phyloP scores from a whole-genome alignment of 2,329 filamentous ascomycete species.

The Verticillium tricorpus region DNA sequence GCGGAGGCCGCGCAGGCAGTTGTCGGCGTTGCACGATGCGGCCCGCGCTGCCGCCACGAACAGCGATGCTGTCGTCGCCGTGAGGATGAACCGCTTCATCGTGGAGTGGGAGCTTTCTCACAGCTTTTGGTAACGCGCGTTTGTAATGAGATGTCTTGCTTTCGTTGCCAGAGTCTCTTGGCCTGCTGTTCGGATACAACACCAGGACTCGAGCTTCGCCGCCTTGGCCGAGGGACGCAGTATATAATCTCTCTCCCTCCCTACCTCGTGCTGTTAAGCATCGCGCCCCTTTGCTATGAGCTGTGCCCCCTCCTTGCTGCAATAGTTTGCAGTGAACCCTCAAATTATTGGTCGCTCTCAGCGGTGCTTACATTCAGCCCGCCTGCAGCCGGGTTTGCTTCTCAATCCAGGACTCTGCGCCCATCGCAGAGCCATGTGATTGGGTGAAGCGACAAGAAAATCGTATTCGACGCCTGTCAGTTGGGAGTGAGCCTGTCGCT shows the following conservation, averaged over 20 bases:
- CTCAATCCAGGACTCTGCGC: not conserved
- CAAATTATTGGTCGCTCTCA: not conserved
- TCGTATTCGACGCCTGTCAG: too few species aligned
- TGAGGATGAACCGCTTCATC: not conserved
- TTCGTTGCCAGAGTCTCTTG: not conserved
- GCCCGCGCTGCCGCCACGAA: not conserved
- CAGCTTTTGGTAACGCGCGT: too few species aligned
- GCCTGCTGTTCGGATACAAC: not conserved
- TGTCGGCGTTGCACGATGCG: constrained; percentile 7
- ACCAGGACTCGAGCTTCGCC: not conserved
- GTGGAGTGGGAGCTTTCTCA: not conserved
- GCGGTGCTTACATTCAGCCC: not conserved
- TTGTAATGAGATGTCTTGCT: too few species aligned
- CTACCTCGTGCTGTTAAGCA: not conserved
- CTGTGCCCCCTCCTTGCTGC: not conserved
- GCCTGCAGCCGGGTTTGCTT: not conserved
- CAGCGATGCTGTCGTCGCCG: not conserved
- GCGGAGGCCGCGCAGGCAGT: constrained; percentile 10
- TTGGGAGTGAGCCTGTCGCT: too few species aligned
- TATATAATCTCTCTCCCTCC: not conserved
- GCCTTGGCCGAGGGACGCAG: not conserved
- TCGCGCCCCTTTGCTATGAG: not conserved
- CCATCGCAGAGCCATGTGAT: too few species aligned
- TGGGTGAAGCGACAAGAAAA: too few species aligned
- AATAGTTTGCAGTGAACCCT: not conserved